Percentiles rank a stretch among this genome's conserved stretches.
Evolutionary conservation across 2,329 filamentous ascomycete genomes (phyloP).

Genomic region (Arachnomyces sp.): DNA sequence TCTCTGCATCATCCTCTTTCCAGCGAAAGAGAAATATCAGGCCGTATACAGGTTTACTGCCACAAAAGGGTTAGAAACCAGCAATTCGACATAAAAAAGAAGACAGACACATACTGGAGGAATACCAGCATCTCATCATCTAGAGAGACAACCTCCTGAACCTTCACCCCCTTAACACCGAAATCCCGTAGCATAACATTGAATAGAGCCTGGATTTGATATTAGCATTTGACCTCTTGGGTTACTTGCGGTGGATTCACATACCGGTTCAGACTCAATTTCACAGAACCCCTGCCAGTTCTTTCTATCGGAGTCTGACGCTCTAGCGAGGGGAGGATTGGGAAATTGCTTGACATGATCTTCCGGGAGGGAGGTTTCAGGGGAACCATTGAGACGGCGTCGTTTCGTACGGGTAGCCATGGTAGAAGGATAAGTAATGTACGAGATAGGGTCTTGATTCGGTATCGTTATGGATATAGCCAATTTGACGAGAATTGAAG

Average conservation of each 20-base stretch:
- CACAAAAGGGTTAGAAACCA: no score
- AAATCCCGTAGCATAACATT: conserved; percentile 74
- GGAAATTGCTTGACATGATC: conserved; percentile 11
- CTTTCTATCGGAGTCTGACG: conserved; percentile 31
- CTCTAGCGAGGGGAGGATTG: conserved; percentile 23
- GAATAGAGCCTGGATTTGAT: conserved; percentile 61
- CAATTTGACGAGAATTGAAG: not conserved
- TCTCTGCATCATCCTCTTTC: conserved; percentile 48
- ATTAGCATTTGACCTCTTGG: not conserved
- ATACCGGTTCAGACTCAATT: conserved; percentile 80
- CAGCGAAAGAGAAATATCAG: conserved; percentile 85
- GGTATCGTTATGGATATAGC: not conserved
- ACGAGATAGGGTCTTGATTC: not conserved
- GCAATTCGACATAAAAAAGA: conserved; percentile 6
- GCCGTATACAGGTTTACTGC: conserved; percentile 66
- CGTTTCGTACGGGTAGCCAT: conserved; percentile 27
- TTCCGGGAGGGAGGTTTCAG: conserved; percentile 2
- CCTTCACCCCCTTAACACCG: conserved; percentile 51
- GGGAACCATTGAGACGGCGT: conserved; percentile 18
- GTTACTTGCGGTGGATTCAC: conserved; percentile 18
- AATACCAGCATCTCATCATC: conserved; percentile 57
- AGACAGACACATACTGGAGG: conserved; percentile 48
- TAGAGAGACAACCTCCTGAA: conserved; percentile 50
- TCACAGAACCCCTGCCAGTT: conserved; percentile 51
- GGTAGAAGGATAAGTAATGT: not conserved